Conservation (phyloP, 2,329 filamentous ascomycete genomes). For the Aspergillus fumigatiaffinis region DNA sequence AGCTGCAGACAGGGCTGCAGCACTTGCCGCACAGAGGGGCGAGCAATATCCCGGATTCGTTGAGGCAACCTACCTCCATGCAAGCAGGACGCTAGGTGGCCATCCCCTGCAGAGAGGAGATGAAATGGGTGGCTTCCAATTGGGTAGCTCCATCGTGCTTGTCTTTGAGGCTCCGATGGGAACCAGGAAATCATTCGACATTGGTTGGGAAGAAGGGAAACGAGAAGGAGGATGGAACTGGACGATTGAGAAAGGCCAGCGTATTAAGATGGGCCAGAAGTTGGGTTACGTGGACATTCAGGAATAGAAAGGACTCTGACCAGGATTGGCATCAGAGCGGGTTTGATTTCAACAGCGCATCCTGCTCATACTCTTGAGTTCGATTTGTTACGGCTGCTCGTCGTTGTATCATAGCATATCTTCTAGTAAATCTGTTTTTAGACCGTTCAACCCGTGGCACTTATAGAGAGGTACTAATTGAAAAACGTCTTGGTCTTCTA, state of each 20-base stretch:
- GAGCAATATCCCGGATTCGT: constrained; percentile 87
- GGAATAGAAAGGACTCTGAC: constrained; percentile 6
- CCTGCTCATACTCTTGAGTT: not conserved
- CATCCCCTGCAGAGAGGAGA: constrained; percentile 82
- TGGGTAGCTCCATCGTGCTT: constrained; percentile 90
- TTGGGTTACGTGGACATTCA: constrained; percentile 63
- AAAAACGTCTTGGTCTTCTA: not conserved
- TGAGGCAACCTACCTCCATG: constrained; percentile 80
- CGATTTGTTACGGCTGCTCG: not conserved
- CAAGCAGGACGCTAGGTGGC: constrained; percentile 73
- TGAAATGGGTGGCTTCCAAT: constrained; percentile 97
- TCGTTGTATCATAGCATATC: constrained; percentile 9
- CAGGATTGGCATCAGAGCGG: not conserved
- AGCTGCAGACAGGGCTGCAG: constrained; percentile 79
- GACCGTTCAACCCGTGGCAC: not conserved
- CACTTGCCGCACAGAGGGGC: constrained; percentile 68
- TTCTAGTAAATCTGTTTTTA: constrained; percentile 1
- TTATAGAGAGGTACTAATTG: not conserved
- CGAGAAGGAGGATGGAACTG: constrained; percentile 73
- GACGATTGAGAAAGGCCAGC: constrained; percentile 82
- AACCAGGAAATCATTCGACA: constrained; percentile 53
- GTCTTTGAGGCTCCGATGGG: constrained; percentile 90
- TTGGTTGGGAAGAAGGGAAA: constrained; percentile 55
- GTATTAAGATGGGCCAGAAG: constrained; percentile 82
- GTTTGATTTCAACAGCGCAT: not conserved